Percentiles rank a stretch among this genome's conserved stretches.
phyloP scores from a whole-genome alignment of 495 filamentous ascomycete genomes.

The Cercophora sp. region DNA sequence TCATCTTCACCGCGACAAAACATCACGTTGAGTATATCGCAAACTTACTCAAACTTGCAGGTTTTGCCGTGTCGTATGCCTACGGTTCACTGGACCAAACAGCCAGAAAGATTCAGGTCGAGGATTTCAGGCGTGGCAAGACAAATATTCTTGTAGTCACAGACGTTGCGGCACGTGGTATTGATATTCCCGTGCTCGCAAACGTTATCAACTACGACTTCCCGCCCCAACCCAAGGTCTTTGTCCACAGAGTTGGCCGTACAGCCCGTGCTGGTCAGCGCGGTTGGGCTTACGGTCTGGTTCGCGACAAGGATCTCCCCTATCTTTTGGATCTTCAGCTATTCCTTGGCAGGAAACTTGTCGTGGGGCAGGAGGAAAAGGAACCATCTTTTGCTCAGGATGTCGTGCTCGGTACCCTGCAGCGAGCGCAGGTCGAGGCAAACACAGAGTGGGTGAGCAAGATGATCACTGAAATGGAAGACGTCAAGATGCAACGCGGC shows the following conservation, averaged over 20 bases:
- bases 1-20: slow-evolving; percentile 90
- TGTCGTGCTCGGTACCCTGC: slow-evolving; percentile 70
- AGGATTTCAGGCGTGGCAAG: slow-evolving; percentile 76
- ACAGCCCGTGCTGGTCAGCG: slow-evolving; percentile 87
- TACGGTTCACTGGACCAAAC: slow-evolving; percentile 94
- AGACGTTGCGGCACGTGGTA: slow-evolving; percentile 93
- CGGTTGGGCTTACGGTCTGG: slow-evolving; percentile 92
- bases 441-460: slow-evolving; percentile 76
- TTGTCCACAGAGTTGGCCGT: slow-evolving; percentile 91
- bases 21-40: slow-evolving; percentile 96
- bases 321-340: slow-evolving; percentile 95
- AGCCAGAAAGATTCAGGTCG: slow-evolving; percentile 83
- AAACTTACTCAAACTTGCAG: slow-evolving; percentile 63
- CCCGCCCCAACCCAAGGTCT: slow-evolving; percentile 92
- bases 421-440: slow-evolving; percentile 65
- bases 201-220: slow-evolving; percentile 99
- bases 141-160: slow-evolving; percentile 95
- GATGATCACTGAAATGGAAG: slow-evolving; percentile 66
- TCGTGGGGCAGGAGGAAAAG: slow-evolving; percentile 57
- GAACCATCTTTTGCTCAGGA: slow-evolving; percentile 71
- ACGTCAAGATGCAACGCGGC: slow-evolving; percentile 62
- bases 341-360: slow-evolving; percentile 77
- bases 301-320: slow-evolving; percentile 77
- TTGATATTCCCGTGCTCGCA: slow-evolving; percentile 92
- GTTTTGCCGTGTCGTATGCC: slow-evolving; percentile 84